Evolutionary conservation across 352 stramenopile species (phyloP).

Genomic region (Stephanocyclus meneghinianus): DNA sequence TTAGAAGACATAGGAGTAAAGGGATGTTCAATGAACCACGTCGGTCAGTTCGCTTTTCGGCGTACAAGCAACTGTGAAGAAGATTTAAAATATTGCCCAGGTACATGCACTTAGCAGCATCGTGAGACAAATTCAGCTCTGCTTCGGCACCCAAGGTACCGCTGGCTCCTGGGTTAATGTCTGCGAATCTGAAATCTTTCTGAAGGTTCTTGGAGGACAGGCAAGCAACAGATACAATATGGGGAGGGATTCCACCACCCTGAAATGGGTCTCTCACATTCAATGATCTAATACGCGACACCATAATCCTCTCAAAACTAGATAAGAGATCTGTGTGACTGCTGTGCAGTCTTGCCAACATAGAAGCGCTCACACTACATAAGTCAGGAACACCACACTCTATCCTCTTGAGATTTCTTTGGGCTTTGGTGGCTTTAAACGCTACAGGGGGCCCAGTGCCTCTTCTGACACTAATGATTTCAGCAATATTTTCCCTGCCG

Average conservation of each 20-base stretch:
- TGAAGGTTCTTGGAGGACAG: constrained; percentile 63
- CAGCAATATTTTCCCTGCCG: constrained; percentile 82
- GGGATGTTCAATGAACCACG: constrained; percentile 65
- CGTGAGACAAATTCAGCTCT: constrained; percentile 14
- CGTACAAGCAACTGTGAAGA: constrained; percentile 68
- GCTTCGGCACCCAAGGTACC: constrained; percentile 4
- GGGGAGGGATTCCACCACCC: constrained; percentile 40
- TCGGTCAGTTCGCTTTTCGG: constrained; percentile 75
- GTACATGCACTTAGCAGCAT: constrained; percentile 72
- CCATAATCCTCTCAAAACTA: constrained; percentile 57
- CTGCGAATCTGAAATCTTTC: constrained; percentile 54
- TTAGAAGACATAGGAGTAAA: constrained; percentile 56
- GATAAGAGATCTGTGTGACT: constrained; percentile 72
- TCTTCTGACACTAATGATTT: constrained; percentile 73
- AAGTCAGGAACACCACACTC: constrained; percentile 77
- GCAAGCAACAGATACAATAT: constrained; percentile 52
- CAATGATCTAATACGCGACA: constrained; percentile 59
- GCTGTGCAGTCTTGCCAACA: constrained; percentile 73
- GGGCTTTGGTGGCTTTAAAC: not conserved
- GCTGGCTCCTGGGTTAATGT: constrained; percentile 5
- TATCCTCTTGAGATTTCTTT: constrained; percentile 54
- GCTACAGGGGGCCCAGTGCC: not conserved
- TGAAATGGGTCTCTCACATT: constrained; percentile 25
- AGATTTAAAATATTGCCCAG: constrained; percentile 69
- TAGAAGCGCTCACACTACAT: constrained; percentile 56